Evolutionary conservation across 176 grass and related monocot species (phyloP).

Genomic region (Musa beccarii): DNA sequence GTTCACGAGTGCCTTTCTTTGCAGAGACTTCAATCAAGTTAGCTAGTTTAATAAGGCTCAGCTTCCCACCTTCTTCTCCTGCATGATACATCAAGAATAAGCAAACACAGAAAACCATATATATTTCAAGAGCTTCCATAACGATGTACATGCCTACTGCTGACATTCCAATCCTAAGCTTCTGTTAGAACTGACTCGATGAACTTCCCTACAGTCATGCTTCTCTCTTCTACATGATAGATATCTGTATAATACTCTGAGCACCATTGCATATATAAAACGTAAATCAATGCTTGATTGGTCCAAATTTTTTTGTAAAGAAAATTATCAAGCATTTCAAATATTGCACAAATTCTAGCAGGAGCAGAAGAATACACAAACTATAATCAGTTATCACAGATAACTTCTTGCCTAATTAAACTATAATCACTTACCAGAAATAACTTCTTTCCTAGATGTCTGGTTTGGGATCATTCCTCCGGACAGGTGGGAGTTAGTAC

Average conservation of each 20-base stretch:
- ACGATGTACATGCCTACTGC: background rate
- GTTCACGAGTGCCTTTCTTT: constrained; percentile 56
- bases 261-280: background rate
- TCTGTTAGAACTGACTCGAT: background rate
- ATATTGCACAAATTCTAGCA: background rate
- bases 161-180: background rate
- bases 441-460: background rate
- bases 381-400: no score
- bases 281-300: background rate
- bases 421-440: constrained; percentile 21
- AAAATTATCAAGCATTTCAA: background rate
- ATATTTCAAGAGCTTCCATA: background rate
- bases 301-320: background rate
- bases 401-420: no score
- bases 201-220: background rate
- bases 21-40: constrained; percentile 80
- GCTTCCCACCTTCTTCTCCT: constrained; percentile 56
- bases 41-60: constrained; percentile 80
- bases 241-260: background rate
- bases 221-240: background rate
- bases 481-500: constrained; percentile 23
- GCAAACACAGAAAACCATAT: background rate
- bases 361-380: background rate
- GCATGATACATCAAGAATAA: constrained; percentile 23
- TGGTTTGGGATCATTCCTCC: constrained; percentile 19